phyloP scores from a whole-genome alignment of 1,284 basidiomycete species.

The Trichosporon sp. region DNA sequence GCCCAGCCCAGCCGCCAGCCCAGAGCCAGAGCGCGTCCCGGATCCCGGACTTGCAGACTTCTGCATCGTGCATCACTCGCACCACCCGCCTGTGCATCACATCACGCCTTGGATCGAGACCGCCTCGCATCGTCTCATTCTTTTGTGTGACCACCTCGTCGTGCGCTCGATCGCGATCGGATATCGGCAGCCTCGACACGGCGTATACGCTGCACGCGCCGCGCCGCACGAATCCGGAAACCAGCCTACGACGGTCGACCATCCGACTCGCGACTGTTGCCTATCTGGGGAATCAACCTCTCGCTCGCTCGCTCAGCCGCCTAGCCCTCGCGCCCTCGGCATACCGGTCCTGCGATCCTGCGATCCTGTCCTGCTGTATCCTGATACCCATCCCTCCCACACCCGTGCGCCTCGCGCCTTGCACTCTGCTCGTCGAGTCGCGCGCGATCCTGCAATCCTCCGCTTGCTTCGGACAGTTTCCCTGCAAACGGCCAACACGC shows the following conservation, averaged over 20 bases:
- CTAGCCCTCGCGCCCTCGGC: background rate
- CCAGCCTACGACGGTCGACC: background rate
- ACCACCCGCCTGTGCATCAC: too few relatives aligned
- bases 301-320: background rate
- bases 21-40: background rate
- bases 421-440: background rate
- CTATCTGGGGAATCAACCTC: background rate
- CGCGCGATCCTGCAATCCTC: background rate
- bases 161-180: background rate
- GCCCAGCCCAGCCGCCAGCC: background rate
- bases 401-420: slow-evolving; percentile 1
- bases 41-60: background rate
- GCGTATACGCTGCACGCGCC: background rate
- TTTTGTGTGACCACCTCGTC: background rate
- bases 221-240: background rate
- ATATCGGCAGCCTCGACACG: background rate
- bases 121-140: background rate
- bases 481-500: background rate
- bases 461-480: background rate
- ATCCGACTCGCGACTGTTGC: background rate
- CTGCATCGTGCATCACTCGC: background rate
- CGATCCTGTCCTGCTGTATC: too few relatives aligned
- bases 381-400: background rate
- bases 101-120: too few relatives aligned
- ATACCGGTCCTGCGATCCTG: background rate